A percentile compares a stretch with the other conserved stretches of the same genome.
These are phyloP conservation scores for Sporisorium graminicola DNA, from an alignment of 1,284 basidiomycete genomes.

Conservation along the genomic window DNA sequence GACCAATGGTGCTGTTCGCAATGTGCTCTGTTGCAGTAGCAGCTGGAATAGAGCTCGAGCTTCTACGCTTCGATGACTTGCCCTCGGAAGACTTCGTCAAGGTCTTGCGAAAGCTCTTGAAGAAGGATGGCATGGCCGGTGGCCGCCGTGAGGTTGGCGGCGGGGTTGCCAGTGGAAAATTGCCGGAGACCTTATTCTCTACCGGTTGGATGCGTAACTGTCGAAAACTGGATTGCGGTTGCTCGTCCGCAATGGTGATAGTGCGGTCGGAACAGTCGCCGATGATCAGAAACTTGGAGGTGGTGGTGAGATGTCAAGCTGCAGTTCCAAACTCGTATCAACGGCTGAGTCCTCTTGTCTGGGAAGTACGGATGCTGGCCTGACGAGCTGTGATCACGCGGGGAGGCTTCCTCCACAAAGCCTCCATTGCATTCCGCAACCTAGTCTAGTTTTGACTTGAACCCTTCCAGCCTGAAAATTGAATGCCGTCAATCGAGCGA, in stretches of 20 bases:
- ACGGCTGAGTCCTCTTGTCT: neutral
- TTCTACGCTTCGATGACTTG: slow-evolving; percentile 12
- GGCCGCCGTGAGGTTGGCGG: neutral
- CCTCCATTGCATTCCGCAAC: neutral
- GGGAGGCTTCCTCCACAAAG: neutral
- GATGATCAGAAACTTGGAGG: neutral
- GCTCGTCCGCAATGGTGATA: neutral
- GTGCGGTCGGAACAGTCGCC: neutral
- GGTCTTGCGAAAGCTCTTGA: slow-evolving; percentile 31
- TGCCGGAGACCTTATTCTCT: neutral
- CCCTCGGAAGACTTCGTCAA: slow-evolving; percentile 17
- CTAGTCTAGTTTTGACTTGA: neutral
- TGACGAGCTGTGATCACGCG: neutral
- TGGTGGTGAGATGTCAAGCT: slow-evolving; percentile 3
- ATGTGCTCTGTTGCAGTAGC: neutral
- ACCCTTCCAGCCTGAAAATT: neutral
- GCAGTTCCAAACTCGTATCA: neutral
- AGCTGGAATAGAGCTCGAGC: slow-evolving; percentile 1
- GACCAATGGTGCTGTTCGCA: neutral
- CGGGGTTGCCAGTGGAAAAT: neutral
- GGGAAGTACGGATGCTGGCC: neutral
- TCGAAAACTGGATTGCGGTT: no score
- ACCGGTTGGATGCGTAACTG: neutral
- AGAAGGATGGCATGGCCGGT: slow-evolving; percentile 34
- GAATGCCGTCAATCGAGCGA: no score